phyloP scores from a whole-genome alignment of 768 basidiomycete genomes.

The Rhizopogon vulgaris region DNA sequence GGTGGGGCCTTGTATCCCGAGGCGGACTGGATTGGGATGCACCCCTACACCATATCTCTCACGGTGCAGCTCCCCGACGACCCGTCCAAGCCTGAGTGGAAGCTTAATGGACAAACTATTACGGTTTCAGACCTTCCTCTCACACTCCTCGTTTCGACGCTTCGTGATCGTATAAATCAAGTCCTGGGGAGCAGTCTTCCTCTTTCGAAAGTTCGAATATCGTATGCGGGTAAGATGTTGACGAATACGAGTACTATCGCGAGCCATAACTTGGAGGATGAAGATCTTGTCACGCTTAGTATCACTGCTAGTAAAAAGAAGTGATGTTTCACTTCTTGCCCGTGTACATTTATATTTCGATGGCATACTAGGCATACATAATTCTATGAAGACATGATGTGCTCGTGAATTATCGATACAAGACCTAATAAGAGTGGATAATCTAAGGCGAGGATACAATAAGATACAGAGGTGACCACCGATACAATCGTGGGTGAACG shows the following conservation, averaged over 20 bases:
- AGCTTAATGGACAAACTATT: conserved; percentile 75
- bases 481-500: no score
- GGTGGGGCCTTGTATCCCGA: conserved; percentile 83
- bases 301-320: conserved; percentile 76
- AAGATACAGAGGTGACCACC: conserved; percentile 3
- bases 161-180: conserved; percentile 83
- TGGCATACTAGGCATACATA: neutral
- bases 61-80: conserved; percentile 79
- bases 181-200: conserved; percentile 74
- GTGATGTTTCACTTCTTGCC: conserved; percentile 21
- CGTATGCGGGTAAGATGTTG: conserved; percentile 78
- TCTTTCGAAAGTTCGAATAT: conserved; percentile 74
- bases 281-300: conserved; percentile 74
- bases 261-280: conserved; percentile 85
- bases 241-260: conserved; percentile 84
- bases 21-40: conserved; percentile 85
- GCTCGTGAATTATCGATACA: neutral
- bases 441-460: conserved; percentile 9
- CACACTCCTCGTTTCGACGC: conserved; percentile 76
- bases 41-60: conserved; percentile 87
- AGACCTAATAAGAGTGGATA: neutral
- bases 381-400: neutral
- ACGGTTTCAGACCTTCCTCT: conserved; percentile 80
- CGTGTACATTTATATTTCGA: neutral
- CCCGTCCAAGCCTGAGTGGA: conserved; percentile 86